A percentile compares a stretch with the other conserved stretches of the same genome.
Evolutionary conservation across 225 moss, liverwort and hornwort genomes (phyloP).

Genomic region (Polytrichum commune): DNA sequence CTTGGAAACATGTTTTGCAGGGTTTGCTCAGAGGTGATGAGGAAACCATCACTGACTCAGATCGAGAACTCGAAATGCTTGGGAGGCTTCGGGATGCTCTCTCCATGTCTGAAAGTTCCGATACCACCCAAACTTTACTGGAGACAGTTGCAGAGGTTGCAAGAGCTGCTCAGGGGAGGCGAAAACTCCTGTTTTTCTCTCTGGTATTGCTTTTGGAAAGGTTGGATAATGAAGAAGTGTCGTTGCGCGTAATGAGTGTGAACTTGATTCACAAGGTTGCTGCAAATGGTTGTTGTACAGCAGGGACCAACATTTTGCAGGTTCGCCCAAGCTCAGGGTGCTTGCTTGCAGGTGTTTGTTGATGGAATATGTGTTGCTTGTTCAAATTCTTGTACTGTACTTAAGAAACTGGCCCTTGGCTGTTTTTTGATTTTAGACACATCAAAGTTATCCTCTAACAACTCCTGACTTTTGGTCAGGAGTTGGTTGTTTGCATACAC

Average conservation of each 20-base stretch:
- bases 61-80: slow-evolving; percentile 82
- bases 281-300: slow-evolving; percentile 43
- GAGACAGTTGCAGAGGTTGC: slow-evolving; percentile 92
- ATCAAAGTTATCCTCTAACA: too few relatives aligned
- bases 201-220: slow-evolving; percentile 86
- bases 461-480: too few relatives aligned
- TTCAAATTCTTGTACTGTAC: too few relatives aligned
- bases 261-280: slow-evolving; percentile 77
- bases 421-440: too few relatives aligned
- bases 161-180: slow-evolving; percentile 65
- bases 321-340: slow-evolving; percentile 9
- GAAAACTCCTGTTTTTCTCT: slow-evolving; percentile 78
- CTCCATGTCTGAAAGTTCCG: slow-evolving; percentile 41
- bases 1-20: slow-evolving; percentile 63
- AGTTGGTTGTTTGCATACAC: too few relatives aligned
- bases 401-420: too few relatives aligned
- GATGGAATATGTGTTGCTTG: slow-evolving; percentile 4
- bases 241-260: slow-evolving; percentile 73
- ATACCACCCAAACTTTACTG: slow-evolving; percentile 66
- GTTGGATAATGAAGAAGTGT: slow-evolving; percentile 72
- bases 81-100: slow-evolving; percentile 85
- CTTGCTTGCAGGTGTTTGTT: neutral
- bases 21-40: slow-evolving; percentile 61
- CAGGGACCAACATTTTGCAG: slow-evolving; percentile 46
- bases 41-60: slow-evolving; percentile 58